Base-by-base conservation (phyloP, 768 basidiomycete species). In the Postia placenta region DNA sequence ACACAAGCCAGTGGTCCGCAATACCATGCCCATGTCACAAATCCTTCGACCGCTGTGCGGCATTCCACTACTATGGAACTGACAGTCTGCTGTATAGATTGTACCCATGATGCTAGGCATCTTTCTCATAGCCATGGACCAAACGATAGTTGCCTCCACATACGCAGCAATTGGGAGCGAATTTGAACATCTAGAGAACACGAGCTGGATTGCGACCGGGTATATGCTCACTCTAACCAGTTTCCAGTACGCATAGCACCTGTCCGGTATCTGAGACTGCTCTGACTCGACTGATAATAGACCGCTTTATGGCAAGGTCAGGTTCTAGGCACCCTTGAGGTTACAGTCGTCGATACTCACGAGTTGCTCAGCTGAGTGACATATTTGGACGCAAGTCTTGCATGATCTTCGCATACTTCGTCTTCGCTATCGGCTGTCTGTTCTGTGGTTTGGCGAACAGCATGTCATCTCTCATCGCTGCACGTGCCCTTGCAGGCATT, bases 191-290 rank as follows among this genome's bases (percentile, higher is more conserved):
- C 69, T 84, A 3, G 78, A 83, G 52, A 81, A 76, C 48, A 80
- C 80, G 0, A 81, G 80, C 53, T 84, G 81, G 81, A 79, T 84
- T 24, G 76, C 80, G 3, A 83, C 81, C 0, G 75, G 76, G 0
- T 83, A 83, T 56, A 72, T 84, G 66, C 60, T 84, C 47, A 79
- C 80, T 0, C 63, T 78, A 33, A 78, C 81, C 0, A 78, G 74
- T 50, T 79, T 83, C 52, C 81, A 82, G 81, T 82, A 40, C 39
- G 73, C 22, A 35, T 27, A 42, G n/a, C 15, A 17, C 12, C 35
- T 30, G 14, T 11, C 47, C n/a, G 6, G 27, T 20, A 9, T 12
- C 7, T 12, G 11, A 40, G 14, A 26, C 49, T 38, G 52, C n/a
- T 36, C 42, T 33, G 1, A n/a, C 35, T 23, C 5, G 26, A 22